A percentile compares a stretch with the other conserved stretches of the same genome.
Conservation (phyloP, 805 yeast genomes). For the Allodekkera sacchari region DNA sequence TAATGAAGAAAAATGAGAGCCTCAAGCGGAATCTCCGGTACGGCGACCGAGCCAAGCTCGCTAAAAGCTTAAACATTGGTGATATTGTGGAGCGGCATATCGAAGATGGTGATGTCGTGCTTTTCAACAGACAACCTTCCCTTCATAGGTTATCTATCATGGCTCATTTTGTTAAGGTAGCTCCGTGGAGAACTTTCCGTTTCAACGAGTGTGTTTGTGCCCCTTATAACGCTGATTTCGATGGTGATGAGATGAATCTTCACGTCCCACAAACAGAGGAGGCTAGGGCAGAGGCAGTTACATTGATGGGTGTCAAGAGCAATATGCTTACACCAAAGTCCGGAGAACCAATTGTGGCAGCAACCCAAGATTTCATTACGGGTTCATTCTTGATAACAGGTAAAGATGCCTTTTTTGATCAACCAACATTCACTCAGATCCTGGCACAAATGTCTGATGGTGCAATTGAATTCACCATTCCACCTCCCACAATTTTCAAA, state of each 20-base stretch:
- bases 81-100: constrained; percentile 94
- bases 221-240: constrained; percentile 98
- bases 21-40: constrained; percentile 83
- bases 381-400: constrained; percentile 90
- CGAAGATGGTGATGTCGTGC: constrained; percentile 93
- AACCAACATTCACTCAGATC: constrained; percentile 75
- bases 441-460: constrained; percentile 97
- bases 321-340: constrained; percentile 92
- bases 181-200: constrained; percentile 98
- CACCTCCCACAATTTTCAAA: constrained; percentile 90
- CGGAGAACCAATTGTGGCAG: constrained; percentile 99
- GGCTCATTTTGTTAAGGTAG: constrained; percentile 89
- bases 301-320: constrained; percentile 95
- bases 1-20: constrained; percentile 72
- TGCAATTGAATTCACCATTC: constrained; percentile 75
- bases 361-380: constrained; percentile 98
- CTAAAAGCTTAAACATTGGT: constrained; percentile 71
- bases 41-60: constrained; percentile 75
- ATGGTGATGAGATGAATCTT: constrained; percentile 98
- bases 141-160: constrained; percentile 89
- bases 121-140: constrained; percentile 97
- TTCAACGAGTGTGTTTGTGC: constrained; percentile 98
- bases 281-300: constrained; percentile 98
- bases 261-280: constrained; percentile 99
- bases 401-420: constrained; percentile 87